Percentiles rank a stretch among this genome's conserved stretches.
Evolutionary conservation across 805 yeast species (phyloP).

Genomic region (Kodamaea lidongshanica): DNA sequence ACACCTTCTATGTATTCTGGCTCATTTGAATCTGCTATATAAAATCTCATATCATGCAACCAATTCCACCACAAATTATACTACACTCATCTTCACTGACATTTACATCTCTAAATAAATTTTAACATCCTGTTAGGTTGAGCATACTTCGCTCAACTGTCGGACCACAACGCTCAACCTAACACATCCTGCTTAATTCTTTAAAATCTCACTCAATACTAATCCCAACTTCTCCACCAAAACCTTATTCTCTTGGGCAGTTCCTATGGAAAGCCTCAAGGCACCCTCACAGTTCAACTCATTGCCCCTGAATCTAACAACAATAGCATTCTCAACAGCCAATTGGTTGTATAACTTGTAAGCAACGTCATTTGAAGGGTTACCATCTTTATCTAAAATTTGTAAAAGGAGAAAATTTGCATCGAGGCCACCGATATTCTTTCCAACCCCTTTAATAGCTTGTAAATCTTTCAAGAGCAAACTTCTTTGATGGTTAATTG

Average conservation of each 20-base stretch:
- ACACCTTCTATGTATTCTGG: no score
- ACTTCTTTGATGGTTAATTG: constrained; percentile 50
- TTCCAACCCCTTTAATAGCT: constrained; percentile 58
- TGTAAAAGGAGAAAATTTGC: constrained; percentile 80
- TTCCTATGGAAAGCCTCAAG: constrained; percentile 82
- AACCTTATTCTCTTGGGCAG: constrained; percentile 60
- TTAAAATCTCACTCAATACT: constrained; percentile 17
- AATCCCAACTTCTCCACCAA: constrained; percentile 46
- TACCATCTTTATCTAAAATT: constrained; percentile 54
- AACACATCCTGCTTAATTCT: constrained; percentile 1
- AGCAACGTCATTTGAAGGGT: constrained; percentile 67
- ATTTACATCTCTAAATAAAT: no score
- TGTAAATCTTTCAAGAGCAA: constrained; percentile 49
- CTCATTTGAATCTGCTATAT: no score
- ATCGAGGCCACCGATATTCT: constrained; percentile 74
- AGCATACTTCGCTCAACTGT: no score
- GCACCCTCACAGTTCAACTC: constrained; percentile 89
- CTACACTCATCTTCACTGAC: no score
- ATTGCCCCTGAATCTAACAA: constrained; percentile 84
- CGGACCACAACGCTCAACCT: no score
- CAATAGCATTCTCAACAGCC: constrained; percentile 71
- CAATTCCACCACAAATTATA: no score
- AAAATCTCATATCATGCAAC: no score
- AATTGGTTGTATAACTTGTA: constrained; percentile 55
- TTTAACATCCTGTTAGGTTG: no score